Evolutionary conservation across 1,284 basidiomycete genomes (phyloP).

Genomic region (Moesziomyces parantarcticus): DNA sequence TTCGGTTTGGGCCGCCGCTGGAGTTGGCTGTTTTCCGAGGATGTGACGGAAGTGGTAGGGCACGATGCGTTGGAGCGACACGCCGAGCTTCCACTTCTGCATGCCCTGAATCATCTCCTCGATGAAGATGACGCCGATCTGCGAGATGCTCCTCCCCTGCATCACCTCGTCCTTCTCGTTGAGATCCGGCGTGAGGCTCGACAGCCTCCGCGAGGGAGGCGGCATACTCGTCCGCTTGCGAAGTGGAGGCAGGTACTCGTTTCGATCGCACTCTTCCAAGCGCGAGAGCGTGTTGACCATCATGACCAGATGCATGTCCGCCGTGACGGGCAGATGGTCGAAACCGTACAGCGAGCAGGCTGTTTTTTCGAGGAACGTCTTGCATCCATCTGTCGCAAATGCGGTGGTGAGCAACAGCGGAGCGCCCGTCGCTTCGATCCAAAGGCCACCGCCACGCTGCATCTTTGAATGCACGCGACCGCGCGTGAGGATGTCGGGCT

Average conservation of each 20-base stretch:
- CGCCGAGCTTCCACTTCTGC: slow-evolving; percentile 47
- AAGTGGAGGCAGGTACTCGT: slow-evolving; percentile 34
- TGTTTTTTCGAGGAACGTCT: slow-evolving; percentile 44
- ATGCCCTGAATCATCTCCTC: slow-evolving; percentile 47
- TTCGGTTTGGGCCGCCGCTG: not conserved
- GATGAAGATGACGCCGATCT: slow-evolving; percentile 44
- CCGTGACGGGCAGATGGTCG: slow-evolving; percentile 27
- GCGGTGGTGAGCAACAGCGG: slow-evolving; percentile 43
- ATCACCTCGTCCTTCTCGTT: slow-evolving; percentile 10
- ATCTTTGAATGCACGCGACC: slow-evolving; percentile 5
- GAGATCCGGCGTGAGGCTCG: slow-evolving; percentile 21
- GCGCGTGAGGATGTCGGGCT: slow-evolving; percentile 29
- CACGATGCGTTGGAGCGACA: slow-evolving; percentile 27
- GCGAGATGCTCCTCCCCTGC: slow-evolving; percentile 35
- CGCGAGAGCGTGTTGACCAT: slow-evolving; percentile 30
- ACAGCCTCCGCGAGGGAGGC: slow-evolving; percentile 14
- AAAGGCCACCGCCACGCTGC: slow-evolving; percentile 17
- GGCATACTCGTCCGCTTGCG: slow-evolving; percentile 27
- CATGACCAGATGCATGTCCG: slow-evolving; percentile 41
- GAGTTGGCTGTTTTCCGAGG: slow-evolving; percentile 7
- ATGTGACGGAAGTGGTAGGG: slow-evolving; percentile 25
- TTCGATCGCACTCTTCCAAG: slow-evolving; percentile 44
- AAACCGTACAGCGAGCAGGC: slow-evolving; percentile 45
- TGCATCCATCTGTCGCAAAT: slow-evolving; percentile 42
- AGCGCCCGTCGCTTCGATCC: slow-evolving; percentile 42